phyloP scores from a whole-genome alignment of 2,329 filamentous ascomycete genomes.

The Colletotrichum sp. region DNA sequence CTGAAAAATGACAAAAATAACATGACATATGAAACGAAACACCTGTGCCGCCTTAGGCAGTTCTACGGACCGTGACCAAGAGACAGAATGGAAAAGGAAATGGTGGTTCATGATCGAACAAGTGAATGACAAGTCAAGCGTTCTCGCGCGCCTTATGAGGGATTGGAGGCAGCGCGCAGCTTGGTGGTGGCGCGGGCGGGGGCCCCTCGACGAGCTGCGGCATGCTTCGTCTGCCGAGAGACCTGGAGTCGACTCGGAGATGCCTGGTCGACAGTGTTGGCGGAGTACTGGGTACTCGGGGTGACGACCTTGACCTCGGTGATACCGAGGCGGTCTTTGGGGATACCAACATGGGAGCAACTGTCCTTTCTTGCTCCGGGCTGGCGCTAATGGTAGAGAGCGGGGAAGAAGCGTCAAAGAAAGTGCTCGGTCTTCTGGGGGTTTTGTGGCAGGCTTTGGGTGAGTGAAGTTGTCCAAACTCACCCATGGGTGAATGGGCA shows the following conservation, averaged over 20 bases:
- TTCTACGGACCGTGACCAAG: not conserved
- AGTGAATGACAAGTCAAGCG: not conserved
- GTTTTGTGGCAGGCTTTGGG: conserved; percentile 12
- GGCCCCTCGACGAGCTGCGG: conserved; percentile 55
- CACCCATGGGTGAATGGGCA: conserved; percentile 37
- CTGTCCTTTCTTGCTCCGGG: not conserved
- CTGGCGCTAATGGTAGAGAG: not conserved
- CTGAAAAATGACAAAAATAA: not conserved
- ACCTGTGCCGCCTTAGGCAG: not conserved
- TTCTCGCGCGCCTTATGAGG: conserved; percentile 31
- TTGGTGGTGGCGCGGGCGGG: conserved; percentile 60
- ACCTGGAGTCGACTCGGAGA: conserved; percentile 15
- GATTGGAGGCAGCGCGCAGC: conserved; percentile 58
- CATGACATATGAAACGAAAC: not conserved
- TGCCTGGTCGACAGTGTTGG: not conserved
- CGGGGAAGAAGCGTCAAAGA: conserved; percentile 8
- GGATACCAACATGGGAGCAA: not conserved
- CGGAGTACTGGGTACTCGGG: not conserved
- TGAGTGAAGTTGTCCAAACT: conserved; percentile 28
- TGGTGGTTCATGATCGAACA: not conserved
- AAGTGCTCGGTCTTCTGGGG: conserved; percentile 25
- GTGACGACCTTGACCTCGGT: not conserved
- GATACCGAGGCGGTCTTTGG: not conserved
- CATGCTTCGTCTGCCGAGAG: conserved; percentile 50
- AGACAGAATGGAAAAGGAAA: not conserved